Evolutionary conservation across 257 asterid species (phyloP), one percentile per base, ranked within the genome.

Genomic region (Solanum lycopersicoides): DNA sequence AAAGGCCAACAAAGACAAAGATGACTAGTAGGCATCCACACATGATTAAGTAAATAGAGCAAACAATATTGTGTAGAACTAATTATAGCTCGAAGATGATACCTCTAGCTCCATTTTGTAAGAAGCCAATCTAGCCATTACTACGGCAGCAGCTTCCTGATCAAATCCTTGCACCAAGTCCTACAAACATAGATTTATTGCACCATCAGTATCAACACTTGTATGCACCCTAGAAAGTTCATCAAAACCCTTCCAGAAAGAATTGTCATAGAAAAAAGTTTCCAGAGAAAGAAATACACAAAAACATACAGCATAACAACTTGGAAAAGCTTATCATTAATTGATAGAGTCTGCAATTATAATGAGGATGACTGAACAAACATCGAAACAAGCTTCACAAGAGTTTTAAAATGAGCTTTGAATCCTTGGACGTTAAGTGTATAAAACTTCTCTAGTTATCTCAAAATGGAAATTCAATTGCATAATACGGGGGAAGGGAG

Each of bases 91-190:
- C 3, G 15, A 53, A 47, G 3, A 37, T 20, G 37, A 13, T 95
- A 97, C 99, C 99, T 97, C 99, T 86, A 86, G 89, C 90, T 96
- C 99, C 99, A 97, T 97, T 92, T 97, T 97, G 88, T 94, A 90
- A 84, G 99, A 97, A 88, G 95, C 97, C 45, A 93, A 91, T 93
- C 99, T 96, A 89, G 98, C 99, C 93, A 96, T 89, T 30, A 93
- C 97, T 28, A 97, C 99, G 35, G 99, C 98, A 93, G 99, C 99
- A 88, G 91, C 93, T 90, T 97, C 99, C 89, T 97, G 99, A 91
- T 97, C 99, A 92, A 97, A 97, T 88, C 99, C 99, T 89, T 93
- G 98, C 88, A 94, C 92, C 86, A 97, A 90, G 82, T 94, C 99
- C 98, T 97, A 97, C 89, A 90, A 50, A 86, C 44, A 86, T 15